Conservation (phyloP, 441 rosid species). For the Cnidoscolus chayamansa region DNA sequence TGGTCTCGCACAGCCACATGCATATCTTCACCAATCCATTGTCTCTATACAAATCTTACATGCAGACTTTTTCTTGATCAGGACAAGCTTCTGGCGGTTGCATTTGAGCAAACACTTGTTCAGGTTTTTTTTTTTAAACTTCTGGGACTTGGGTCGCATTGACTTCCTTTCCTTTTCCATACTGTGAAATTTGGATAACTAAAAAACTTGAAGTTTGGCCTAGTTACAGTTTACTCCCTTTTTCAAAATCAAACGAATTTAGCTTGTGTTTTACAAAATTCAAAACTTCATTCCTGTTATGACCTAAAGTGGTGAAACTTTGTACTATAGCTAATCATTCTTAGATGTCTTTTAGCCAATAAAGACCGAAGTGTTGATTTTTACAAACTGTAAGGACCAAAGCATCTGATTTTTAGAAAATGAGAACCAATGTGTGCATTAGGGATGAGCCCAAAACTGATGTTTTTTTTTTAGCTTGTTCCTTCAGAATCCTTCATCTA, state of each 20-base stretch:
- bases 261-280: not conserved
- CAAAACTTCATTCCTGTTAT: not conserved
- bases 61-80: conserved; percentile 28
- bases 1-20: too few relatives aligned
- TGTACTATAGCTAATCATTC: not conserved
- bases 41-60: conserved; percentile 20
- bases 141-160: not conserved
- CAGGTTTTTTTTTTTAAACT: conserved; percentile 45
- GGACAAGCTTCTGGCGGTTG: conserved; percentile 82
- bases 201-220: not conserved
- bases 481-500: not conserved
- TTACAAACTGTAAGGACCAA: not conserved
- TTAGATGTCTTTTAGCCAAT: not conserved
- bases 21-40: not conserved
- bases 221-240: not conserved
- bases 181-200: not conserved
- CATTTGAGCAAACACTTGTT: conserved; percentile 92
- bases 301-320: not conserved
- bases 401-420: not conserved
- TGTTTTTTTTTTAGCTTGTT: not conserved
- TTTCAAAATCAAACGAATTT: not conserved
- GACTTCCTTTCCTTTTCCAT: not conserved
- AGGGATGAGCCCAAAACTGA: not conserved
- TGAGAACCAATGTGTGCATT: not conserved
- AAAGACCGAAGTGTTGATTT: not conserved